Base-by-base conservation (phyloP, 768 basidiomycete species). In the Tricholoma furcatifolium region DNA sequence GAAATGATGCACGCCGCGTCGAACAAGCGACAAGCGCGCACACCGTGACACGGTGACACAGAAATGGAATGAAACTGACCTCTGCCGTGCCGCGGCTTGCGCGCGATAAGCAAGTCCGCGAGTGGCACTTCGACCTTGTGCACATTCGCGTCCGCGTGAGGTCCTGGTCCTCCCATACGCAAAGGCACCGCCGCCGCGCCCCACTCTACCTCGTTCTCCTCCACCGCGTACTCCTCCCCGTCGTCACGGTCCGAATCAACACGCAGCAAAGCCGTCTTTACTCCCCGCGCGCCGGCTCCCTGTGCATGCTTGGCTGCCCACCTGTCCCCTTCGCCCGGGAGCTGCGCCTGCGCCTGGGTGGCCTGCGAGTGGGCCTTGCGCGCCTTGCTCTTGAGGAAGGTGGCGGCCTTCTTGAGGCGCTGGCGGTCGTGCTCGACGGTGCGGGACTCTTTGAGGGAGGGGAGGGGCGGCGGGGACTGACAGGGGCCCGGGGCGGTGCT, bases 401-500 rank as follows among this genome's bases (percentile, higher is more conserved):
- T 75, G 17, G 68, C 70, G 24, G 74, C 70, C 63, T 73, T 74
- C 72, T 74, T 78, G 34, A 65, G 60, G 47, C 73, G 69, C 65
- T 80, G 76, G 44, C 80, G 62, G 47, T 76, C 74, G 58, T 77
- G 78, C 65, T 81, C 80, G 61, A 68, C 76, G 8, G 76, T 75
- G 12, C 79, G 75, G 38, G 68, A 51, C 58, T 79, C 77, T 65
- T 75, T 77, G 55, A 65, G 46, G 56, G 62, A 62, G 24, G 55
- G 41, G 45, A 43, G 31, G 6, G 55, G 57, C 11, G 59, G 43
- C 44, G 65, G 50, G 17, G 62, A 47, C 54, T 46, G 36, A 58
- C 55, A 49, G 47, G 53, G 49, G 43, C 20, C n/a, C n/a, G n/a
- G n/a, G n/a, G n/a, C n/a, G n/a, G n/a, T 43, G 20, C 46, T 24